Base-by-base conservation (phyloP, 371 early-diverging fungal species). In the Batrachochytrium dendrobatidis region DNA sequence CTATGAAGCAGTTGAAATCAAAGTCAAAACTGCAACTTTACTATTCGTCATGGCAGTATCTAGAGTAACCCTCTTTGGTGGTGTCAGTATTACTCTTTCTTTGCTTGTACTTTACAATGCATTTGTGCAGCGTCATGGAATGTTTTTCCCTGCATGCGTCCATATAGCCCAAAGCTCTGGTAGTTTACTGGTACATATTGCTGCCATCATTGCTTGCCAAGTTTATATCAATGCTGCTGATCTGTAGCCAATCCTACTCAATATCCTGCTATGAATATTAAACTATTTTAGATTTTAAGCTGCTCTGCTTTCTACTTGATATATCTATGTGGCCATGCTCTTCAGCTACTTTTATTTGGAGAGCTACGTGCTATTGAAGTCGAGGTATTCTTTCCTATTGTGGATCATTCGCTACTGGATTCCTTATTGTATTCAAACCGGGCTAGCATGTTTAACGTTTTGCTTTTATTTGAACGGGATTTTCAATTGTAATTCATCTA, bases 141-240 rank as follows among this genome's bases (percentile, higher is more conserved):
- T 88, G 71, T 94, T 91, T 76, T 94, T 89, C 71, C 77, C 92
- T 20, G 90, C 90, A 2, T 89, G 91, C 68, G 81, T 94, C 32
- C 86, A 89, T 61, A 77, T 94, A 53, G 85, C 89, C 2, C 86
- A 88, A 64, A 91, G 91, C 12, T 86, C 84, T 66, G 83, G 87
- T n/a, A 84, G 87, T 61, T 79, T 92, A 72, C 82, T 94, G 89
- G 86, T 90, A 75, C 45, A 28, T 45, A 32, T 5, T 31, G 39
- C 39, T 39, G 15, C 39, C 39, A 39, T 39, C 39, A 15, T 39
- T 39, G 15, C 39, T 20, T 20, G 15, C 15, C 15, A 20, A 20
- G 15, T 20, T 39, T 39, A 15, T 15, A 20, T 15, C 39, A 20
- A 39, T 39, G 39, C 15, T 20, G 15, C 20, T 15, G 15, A 15